Base-by-base conservation (phyloP, 768 basidiomycete genomes). In the Boletus subcaerulescens region DNA sequence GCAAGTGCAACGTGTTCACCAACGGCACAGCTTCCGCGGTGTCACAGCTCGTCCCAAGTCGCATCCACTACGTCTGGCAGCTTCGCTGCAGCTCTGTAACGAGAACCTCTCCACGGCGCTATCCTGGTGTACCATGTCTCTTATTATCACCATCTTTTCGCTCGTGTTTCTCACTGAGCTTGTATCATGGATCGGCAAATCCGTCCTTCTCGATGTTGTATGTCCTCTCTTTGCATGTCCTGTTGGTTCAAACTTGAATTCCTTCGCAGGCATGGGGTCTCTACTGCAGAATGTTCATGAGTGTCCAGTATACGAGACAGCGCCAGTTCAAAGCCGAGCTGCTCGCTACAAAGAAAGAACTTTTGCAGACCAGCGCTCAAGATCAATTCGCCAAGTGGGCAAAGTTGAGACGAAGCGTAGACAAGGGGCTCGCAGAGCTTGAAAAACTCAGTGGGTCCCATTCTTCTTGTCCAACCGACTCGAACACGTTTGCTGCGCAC, bases 361-460 rank as follows among this genome's bases (percentile, higher is more conserved):
- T 98, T 4, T 71, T 88, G 58, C 85, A 85, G 67, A 98, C 94
- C 33, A 93, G 91, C 63, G 90, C 93, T 17, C 97, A 98, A 68
- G 95, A 98, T 66, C 91, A 98, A 66, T 99, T 99, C 69, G 92
- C 94, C 18, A 98, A 93, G 74, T 98, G 97, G 96, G 96, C 96
- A 45, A 94, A 93, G 74, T 74, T 98, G 66, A 76, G 90, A 63
- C 74, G 97, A 60, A 91, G 82, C 61, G 84, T 98, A 43, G 96
- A 98, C 75, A 98, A 96, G 72, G 91, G 89, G 18, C 71, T 97
- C 17, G 82, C 85, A 39, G 94, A 99, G 52, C 78, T 98, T 4
- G 95, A 98, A 76, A 89, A 87, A 71, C 79, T 93, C 58, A 98
- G 95, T 98, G 71, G 69, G 87, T 79, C 36, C 3, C 46, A n/a